Evolutionary conservation across 768 basidiomycete genomes (phyloP), one percentile per base, ranked within the genome.

Genomic region (Crassisporium funariophilum): DNA sequence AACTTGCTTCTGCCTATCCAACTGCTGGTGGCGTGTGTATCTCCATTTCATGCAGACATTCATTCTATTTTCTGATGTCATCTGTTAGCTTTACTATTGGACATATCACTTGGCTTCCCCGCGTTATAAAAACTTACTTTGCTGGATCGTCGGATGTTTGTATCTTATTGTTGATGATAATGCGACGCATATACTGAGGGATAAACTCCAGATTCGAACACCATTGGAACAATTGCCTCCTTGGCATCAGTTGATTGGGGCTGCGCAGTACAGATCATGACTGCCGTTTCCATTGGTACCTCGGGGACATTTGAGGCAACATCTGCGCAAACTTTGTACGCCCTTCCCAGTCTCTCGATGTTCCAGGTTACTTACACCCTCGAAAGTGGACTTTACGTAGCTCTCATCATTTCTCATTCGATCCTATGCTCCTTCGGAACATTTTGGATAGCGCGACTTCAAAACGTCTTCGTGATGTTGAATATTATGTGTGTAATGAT

Each of bases 201-300:
- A n/a, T n/a, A n/a, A n/a, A n/a, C n/a, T n/a, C n/a, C n/a, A 74
- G 73, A 13, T 47, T 46, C 39, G 13, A 29, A 29, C 27, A 29
- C 27, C 27, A 7, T 29, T 7, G 83, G 81, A 0, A 73, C 71
- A 0, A 75, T 82, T 35, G 40, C 64, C 11, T 46, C 64, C 44
- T 60, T 72, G 40, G 76, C 83, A 2, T 82, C 79, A 12, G 76
- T 84, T 16, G 74, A 82, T 60, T 83, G 82, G 82, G 82, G 76
- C 31, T 77, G 77, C 38, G 75, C 82, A 0, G 73, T 82, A 0
- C 79, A 83, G 54, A 62, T 83, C 41, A 78, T 79, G 67, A 77
- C 79, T 10, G 76, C 74, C 5, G 73, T 63, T 5, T 66, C 52
- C 35, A 74, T 80, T 36, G 67, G 70, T 39, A 66, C 69, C 12